These are phyloP conservation scores for Pholiota molesta DNA, from an alignment of 768 basidiomycete genomes.

Conservation along the genomic window DNA sequence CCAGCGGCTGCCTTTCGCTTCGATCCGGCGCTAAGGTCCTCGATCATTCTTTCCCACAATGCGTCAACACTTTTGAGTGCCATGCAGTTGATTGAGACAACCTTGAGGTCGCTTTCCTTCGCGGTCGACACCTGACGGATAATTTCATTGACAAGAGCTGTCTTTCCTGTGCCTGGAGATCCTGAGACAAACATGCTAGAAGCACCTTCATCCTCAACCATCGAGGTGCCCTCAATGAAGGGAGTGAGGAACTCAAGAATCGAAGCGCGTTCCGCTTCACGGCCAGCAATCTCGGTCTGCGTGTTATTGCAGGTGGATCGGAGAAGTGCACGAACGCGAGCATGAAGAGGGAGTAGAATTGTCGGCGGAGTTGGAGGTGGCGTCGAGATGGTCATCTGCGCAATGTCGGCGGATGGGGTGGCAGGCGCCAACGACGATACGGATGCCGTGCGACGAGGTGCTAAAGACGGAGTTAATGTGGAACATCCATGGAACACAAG, in stretches of 20 bases:
- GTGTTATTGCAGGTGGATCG: constrained; percentile 68
- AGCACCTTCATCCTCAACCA: constrained; percentile 25
- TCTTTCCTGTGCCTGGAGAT: constrained; percentile 92
- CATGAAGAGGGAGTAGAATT: constrained; percentile 50
- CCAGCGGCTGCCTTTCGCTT: constrained; percentile 37
- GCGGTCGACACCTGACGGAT: constrained; percentile 46
- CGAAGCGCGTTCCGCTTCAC: constrained; percentile 59
- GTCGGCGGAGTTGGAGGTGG: constrained; percentile 65
- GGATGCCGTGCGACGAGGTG: constrained; percentile 50
- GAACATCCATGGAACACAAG: neutral
- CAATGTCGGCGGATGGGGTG: constrained; percentile 48
- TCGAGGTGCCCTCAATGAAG: constrained; percentile 43
- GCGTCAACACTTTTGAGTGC: constrained; percentile 66
- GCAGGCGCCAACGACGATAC: constrained; percentile 44
- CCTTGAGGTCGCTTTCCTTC: constrained; percentile 38
- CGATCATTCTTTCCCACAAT: constrained; percentile 70
- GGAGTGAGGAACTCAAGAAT: constrained; percentile 63
- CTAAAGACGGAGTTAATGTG: constrained; percentile 31
- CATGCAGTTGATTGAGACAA: constrained; percentile 80
- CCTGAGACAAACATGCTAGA: constrained; percentile 87
- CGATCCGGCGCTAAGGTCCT: constrained; percentile 48
- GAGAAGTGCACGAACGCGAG: constrained; percentile 68
- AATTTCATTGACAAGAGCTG: constrained; percentile 76
- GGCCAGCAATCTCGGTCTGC: constrained; percentile 62
- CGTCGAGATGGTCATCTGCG: constrained; percentile 51